Conservation (phyloP, 202 grass and related monocot genomes). For the Alloteropsis angusta region DNA sequence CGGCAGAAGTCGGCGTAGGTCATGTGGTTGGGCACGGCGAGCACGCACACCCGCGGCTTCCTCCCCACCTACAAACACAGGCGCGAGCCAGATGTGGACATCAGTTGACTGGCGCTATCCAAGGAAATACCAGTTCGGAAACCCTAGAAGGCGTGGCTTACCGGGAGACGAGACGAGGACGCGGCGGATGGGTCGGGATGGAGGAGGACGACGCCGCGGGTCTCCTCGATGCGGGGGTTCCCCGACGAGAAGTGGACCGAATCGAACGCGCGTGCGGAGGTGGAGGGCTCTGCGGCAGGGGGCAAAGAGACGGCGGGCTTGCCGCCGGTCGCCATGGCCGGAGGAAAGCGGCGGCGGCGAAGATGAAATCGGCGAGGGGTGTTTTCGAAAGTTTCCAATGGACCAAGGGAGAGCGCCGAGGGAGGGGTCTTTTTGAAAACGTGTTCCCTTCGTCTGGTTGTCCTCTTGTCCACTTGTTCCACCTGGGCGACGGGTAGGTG, state of each 20-base stretch:
- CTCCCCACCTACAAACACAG: constrained; percentile 48
- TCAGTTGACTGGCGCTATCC: not conserved
- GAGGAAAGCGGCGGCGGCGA: constrained; percentile 3
- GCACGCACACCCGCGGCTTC: constrained; percentile 75
- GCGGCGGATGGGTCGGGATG: constrained; percentile 34
- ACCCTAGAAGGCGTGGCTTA: constrained; percentile 4
- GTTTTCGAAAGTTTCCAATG: not conserved
- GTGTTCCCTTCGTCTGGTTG: not conserved
- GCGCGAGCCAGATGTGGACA: not conserved
- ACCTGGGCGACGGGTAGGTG: not conserved
- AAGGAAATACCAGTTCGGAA: not conserved
- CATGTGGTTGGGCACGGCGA: constrained; percentile 84
- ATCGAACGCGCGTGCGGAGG: constrained; percentile 26
- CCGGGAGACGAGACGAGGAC: constrained; percentile 35
- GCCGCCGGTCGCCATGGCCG: constrained; percentile 25
- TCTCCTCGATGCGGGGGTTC: constrained; percentile 95
- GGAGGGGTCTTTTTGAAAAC: not conserved
- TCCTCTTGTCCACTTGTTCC: not conserved
- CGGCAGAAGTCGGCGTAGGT: constrained; percentile 88
- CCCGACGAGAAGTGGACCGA: constrained; percentile 76
- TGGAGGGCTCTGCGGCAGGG: not conserved
- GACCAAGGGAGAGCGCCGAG: not conserved
- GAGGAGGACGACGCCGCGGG: constrained; percentile 70
- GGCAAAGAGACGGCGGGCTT: constrained; percentile 1
- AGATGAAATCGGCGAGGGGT: not conserved